A percentile compares a stretch with the other conserved stretches of the same genome.
Evolutionary conservation across 331 rosid species (phyloP).

Genomic region (Prunus yedoensis): DNA sequence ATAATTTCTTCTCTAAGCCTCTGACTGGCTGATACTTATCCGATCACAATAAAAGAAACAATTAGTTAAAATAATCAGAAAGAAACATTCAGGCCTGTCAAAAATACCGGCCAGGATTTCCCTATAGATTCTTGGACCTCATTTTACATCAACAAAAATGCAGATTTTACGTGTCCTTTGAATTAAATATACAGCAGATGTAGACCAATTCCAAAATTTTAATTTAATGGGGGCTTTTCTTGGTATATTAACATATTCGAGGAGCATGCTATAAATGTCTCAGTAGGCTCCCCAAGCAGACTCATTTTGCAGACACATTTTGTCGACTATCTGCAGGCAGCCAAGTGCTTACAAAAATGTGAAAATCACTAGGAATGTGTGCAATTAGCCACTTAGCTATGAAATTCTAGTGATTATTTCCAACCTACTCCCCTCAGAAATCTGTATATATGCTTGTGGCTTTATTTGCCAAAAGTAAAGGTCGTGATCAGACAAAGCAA

Average conservation of each 20-base stretch:
- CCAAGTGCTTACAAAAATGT: neutral
- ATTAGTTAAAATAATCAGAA: neutral
- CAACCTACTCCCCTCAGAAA: neutral
- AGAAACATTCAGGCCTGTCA: too few relatives aligned
- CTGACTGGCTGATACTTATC: neutral
- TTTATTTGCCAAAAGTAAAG: slow-evolving; percentile 8
- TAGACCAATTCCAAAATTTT: neutral
- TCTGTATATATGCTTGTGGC: neutral
- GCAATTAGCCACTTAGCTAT: slow-evolving; percentile 1
- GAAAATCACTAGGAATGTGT: neutral
- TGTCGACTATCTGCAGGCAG: slow-evolving; percentile 20
- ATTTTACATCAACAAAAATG: too few relatives aligned
- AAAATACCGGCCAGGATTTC: too few relatives aligned
- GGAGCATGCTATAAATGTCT: neutral
- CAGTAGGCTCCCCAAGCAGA: neutral
- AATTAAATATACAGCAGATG: too few relatives aligned
- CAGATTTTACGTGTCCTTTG: too few relatives aligned
- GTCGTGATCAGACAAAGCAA: neutral
- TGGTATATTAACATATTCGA: neutral
- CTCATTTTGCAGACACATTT: neutral
- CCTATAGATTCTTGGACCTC: too few relatives aligned
- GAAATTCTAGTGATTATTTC: slow-evolving; percentile 18
- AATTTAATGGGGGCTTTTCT: neutral
- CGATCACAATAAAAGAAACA: too few relatives aligned
- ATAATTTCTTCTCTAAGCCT: neutral